Percentiles rank a stretch among this genome's conserved stretches.
Evolutionary conservation across 208 protist species (phyloP).

Genomic region (Naegleria gruberi): DNA sequence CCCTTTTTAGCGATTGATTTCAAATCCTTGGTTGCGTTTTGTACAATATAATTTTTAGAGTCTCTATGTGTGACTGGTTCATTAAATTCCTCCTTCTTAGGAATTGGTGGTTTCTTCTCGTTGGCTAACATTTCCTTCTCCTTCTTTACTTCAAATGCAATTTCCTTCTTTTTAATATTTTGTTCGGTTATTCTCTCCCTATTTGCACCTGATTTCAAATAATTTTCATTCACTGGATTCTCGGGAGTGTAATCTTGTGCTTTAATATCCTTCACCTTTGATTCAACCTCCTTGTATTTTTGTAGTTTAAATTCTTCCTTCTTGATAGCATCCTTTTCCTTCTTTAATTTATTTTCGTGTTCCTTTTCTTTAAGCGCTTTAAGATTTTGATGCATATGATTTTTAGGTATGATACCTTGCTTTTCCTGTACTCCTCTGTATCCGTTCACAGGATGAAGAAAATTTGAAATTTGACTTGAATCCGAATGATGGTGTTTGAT

Average conservation of each 20-base stretch:
- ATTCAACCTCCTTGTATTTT: background rate
- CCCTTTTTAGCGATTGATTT: background rate
- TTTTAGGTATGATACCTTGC: background rate
- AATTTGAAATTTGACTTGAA: background rate
- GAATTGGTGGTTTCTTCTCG: background rate
- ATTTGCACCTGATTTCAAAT: background rate
- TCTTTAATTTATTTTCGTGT: background rate
- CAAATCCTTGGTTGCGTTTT: background rate
- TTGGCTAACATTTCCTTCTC: background rate
- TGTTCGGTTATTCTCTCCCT: background rate
- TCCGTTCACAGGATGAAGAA: background rate
- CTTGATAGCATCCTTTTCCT: background rate
- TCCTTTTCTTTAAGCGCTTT: background rate
- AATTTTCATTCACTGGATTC: conserved; percentile 11
- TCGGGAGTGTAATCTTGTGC: background rate
- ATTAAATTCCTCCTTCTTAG: background rate
- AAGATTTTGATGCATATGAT: background rate
- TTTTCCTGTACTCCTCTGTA: background rate
- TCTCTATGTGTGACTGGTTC: background rate
- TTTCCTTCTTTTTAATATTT: background rate
- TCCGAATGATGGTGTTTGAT: background rate
- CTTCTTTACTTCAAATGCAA: background rate
- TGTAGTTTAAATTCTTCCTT: conserved; percentile 4
- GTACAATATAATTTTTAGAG: background rate
- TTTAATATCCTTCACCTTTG: background rate